A percentile compares a stretch with the other conserved stretches of the same genome.
These are phyloP conservation scores for Sambucus nigra DNA, from an alignment of 129 eudicot genomes.

Conservation along the genomic window DNA sequence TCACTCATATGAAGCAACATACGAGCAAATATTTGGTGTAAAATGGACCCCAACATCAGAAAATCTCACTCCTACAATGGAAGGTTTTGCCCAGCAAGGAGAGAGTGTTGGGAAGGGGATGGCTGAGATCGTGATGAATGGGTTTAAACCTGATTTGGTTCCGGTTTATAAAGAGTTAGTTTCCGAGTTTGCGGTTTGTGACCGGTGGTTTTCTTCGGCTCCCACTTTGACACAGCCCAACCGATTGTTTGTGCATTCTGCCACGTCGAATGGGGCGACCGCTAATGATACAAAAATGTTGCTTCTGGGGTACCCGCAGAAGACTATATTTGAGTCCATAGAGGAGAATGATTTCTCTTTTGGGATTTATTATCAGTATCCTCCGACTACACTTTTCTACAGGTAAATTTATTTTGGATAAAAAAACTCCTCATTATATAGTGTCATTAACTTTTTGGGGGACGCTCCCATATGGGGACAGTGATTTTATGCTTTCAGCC, in stretches of 20 bases:
- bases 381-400: conserved; percentile 36
- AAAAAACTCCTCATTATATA: too few species aligned
- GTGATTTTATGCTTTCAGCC: too few species aligned
- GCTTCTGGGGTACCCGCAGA: conserved; percentile 37
- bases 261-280: conserved; percentile 38
- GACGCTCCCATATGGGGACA: too few species aligned
- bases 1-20: conserved; percentile 35
- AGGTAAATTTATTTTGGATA: conserved; percentile 19
- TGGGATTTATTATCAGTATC: conserved; percentile 36
- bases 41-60: conserved; percentile 13
- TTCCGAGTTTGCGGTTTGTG: conserved; percentile 43
- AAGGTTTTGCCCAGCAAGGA: conserved; percentile 37
- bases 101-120: conserved; percentile 13
- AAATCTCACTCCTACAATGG: conserved; percentile 25
- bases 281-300: conserved; percentile 21
- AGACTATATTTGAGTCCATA: conserved; percentile 46
- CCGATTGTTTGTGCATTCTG: conserved; percentile 37
- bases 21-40: conserved; percentile 34
- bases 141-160: conserved; percentile 32
- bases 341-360: conserved; percentile 26
- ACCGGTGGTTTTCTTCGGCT: conserved; percentile 45
- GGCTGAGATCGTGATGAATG: conserved; percentile 37
- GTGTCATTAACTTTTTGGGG: too few species aligned
- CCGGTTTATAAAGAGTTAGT: conserved; percentile 43
- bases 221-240: conserved; percentile 52